Conservation (phyloP, 2,329 filamentous ascomycete species). For the Ophiostoma novo-ulmi region DNA sequence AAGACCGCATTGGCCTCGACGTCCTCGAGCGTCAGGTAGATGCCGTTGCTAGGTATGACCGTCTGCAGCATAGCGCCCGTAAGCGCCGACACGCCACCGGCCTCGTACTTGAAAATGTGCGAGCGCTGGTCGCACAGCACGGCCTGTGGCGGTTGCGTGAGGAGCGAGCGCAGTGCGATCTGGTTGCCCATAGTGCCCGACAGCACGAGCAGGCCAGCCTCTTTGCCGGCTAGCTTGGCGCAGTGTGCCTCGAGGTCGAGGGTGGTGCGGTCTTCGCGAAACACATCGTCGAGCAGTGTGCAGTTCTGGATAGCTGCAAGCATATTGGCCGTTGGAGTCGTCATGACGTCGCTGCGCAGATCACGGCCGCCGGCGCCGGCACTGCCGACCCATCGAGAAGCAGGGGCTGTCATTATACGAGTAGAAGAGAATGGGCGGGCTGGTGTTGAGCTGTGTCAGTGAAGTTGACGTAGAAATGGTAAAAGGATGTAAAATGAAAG, state of each 20-base stretch:
- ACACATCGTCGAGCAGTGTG: conserved; percentile 79
- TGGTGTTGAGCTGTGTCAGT: neutral
- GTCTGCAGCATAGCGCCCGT: conserved; percentile 65
- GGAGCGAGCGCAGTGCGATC: conserved; percentile 69
- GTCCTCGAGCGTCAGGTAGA: conserved; percentile 72
- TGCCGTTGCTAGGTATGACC: conserved; percentile 63
- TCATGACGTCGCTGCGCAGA: conserved; percentile 48
- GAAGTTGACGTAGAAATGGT: neutral
- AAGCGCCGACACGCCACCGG: conserved; percentile 54
- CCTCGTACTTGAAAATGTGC: conserved; percentile 68
- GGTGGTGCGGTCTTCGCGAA: conserved; percentile 73
- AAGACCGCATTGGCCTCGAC: conserved; percentile 61
- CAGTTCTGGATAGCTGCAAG: conserved; percentile 69
- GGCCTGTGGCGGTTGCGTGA: conserved; percentile 72
- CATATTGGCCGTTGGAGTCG: conserved; percentile 75
- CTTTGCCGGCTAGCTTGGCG: conserved; percentile 67
- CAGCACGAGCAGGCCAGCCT: conserved; percentile 72
- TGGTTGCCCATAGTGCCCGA: conserved; percentile 96
- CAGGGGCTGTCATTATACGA: neutral
- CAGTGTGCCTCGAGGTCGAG: conserved; percentile 68
- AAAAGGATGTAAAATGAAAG: neutral
- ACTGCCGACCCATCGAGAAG: conserved; percentile 32
- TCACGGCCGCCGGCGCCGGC: conserved; percentile 34
- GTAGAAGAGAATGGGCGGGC: neutral
- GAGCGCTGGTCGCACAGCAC: conserved; percentile 73